Conservation (phyloP, 2,329 filamentous ascomycete genomes). For the Nigrospora osmanthi region DNA sequence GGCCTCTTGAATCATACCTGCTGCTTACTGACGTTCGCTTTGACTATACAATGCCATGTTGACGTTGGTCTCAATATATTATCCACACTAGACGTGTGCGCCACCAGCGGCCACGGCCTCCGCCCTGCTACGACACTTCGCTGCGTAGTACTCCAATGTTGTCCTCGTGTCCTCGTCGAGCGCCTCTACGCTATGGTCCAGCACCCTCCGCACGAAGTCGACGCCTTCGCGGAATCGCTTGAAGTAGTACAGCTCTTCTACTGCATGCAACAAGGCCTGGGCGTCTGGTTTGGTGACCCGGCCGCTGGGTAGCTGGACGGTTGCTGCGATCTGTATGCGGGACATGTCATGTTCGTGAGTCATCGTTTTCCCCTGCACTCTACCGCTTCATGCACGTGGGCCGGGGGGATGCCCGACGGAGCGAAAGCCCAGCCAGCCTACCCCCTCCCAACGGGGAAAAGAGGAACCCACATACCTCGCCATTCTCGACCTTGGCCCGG, state of each 20-base stretch:
- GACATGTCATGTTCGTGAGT: too few species aligned
- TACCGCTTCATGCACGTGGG: too few species aligned
- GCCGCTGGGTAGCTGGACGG: constrained; percentile 31
- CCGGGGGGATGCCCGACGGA: too few species aligned
- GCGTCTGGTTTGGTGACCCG: constrained; percentile 35
- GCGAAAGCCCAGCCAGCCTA: background rate
- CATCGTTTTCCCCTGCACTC: too few species aligned
- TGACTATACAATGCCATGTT: too few species aligned
- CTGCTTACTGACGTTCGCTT: too few species aligned
- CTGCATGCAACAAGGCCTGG: constrained; percentile 45
- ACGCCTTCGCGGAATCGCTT: constrained; percentile 36
- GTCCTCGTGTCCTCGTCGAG: constrained; percentile 35
- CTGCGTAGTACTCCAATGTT: constrained; percentile 33
- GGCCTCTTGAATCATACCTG: too few species aligned
- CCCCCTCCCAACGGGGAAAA: background rate
- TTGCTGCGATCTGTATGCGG: constrained; percentile 31
- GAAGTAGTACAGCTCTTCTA: constrained; percentile 51
- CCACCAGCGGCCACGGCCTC: background rate
- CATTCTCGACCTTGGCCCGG: constrained; percentile 42
- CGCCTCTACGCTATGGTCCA: constrained; percentile 16
- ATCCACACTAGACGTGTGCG: too few species aligned
- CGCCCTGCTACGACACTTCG: constrained; percentile 27
- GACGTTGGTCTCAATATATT: too few species aligned
- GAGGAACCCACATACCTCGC: constrained; percentile 36
- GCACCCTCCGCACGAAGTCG: constrained; percentile 27